Percentiles rank a stretch among this genome's conserved stretches.
Evolutionary conservation across 495 filamentous ascomycete genomes (phyloP).

Genomic region (Paragyromitra xinjiangensis): DNA sequence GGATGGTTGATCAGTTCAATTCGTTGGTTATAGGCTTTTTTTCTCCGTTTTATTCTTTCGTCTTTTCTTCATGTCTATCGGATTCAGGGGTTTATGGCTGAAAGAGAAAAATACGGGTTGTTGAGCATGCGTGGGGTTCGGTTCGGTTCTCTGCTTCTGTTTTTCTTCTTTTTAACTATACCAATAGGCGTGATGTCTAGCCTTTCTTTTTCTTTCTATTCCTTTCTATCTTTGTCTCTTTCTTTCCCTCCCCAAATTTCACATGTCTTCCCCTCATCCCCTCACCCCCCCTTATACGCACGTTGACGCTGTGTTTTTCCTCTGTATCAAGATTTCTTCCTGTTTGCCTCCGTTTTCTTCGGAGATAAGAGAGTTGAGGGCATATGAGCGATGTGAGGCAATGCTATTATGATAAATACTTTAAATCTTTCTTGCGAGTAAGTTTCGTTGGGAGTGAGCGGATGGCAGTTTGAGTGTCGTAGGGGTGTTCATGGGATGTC

Average conservation of each 20-base stretch:
- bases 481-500: background rate
- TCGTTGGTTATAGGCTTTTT: slow-evolving; percentile 33
- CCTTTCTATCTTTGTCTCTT: slow-evolving; percentile 11
- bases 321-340: slow-evolving; percentile 33
- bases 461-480: background rate
- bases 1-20: background rate
- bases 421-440: background rate
- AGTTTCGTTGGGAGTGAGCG: background rate
- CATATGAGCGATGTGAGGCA: slow-evolving; percentile 32
- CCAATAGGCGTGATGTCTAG: slow-evolving; percentile 29
- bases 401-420: slow-evolving; percentile 29
- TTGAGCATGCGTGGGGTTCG: slow-evolving; percentile 19
- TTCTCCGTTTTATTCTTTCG: slow-evolving; percentile 3
- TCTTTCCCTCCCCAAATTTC: background rate
- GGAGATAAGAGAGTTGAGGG: slow-evolving; percentile 15
- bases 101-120: slow-evolving; percentile 26
- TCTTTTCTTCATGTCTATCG: slow-evolving; percentile 28
- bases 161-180: slow-evolving; percentile 29
- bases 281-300: slow-evolving; percentile 4
- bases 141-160: slow-evolving; percentile 22
- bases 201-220: slow-evolving; percentile 7
- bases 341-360: background rate
- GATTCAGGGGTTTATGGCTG: slow-evolving; percentile 16
- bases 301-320: slow-evolving; percentile 30
- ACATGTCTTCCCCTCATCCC: background rate